Conservation (phyloP, 306 rosid genomes). For the Acacia confusa region DNA sequence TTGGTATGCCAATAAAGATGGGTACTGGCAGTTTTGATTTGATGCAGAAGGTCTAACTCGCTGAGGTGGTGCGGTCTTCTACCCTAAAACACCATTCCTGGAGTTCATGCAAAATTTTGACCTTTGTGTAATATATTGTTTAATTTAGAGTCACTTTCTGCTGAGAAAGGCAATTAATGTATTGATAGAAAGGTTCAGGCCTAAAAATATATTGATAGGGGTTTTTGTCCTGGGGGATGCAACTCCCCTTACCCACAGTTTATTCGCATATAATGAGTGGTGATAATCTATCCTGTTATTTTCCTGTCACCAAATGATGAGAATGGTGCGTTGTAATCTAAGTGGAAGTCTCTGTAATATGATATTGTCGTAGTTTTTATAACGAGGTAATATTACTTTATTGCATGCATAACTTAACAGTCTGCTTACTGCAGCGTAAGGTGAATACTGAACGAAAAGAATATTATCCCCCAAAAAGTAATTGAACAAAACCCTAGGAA, state of each 20-base stretch:
- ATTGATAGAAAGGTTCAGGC: background rate
- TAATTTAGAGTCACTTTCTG: background rate
- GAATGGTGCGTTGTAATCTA: background rate
- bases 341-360: background rate
- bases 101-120: conserved; percentile 38
- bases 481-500: background rate
- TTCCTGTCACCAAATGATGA: background rate
- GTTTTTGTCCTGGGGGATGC: conserved; percentile 4
- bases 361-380: background rate
- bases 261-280: background rate
- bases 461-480: background rate
- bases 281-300: background rate
- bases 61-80: background rate
- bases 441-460: background rate
- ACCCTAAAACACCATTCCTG: background rate
- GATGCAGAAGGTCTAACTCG: conserved; percentile 64
- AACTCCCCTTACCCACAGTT: background rate
- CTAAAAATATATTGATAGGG: background rate
- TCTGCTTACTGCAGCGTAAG: background rate
- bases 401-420: background rate
- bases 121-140: conserved; percentile 1
- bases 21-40: conserved; percentile 86
- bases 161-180: background rate
- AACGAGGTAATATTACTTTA: background rate
- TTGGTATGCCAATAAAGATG: conserved; percentile 81